Percentiles rank a stretch among this genome's conserved stretches.
These are phyloP conservation scores for Closterium sp. DNA, from an alignment of 139 green algal species.

Conservation along the genomic window DNA sequence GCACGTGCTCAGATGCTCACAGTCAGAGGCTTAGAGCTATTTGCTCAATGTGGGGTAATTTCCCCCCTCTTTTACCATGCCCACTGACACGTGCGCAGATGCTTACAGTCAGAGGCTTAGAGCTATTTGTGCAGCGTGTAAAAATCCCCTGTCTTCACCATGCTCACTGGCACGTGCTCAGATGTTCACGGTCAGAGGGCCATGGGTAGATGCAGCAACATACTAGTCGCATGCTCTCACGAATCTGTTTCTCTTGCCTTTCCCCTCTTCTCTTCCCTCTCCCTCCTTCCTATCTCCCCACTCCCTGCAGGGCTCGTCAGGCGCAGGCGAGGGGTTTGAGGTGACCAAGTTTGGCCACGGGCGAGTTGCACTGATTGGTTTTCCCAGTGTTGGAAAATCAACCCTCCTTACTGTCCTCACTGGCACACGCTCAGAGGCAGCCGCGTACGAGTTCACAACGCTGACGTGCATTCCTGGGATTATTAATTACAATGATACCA, in stretches of 20 bases:
- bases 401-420: background rate
- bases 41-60: too few relatives aligned
- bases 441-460: slow-evolving; percentile 98
- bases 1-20: too few relatives aligned
- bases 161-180: background rate
- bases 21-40: too few relatives aligned
- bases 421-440: background rate
- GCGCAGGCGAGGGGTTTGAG: slow-evolving; percentile 89
- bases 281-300: background rate
- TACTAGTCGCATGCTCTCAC: too few relatives aligned
- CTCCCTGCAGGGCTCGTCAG: slow-evolving; percentile 18
- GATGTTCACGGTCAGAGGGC: too few relatives aligned
- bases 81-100: too few relatives aligned
- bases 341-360: slow-evolving; percentile 96
- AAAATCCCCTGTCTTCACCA: background rate
- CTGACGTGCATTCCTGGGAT: slow-evolving; percentile 96
- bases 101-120: too few relatives aligned
- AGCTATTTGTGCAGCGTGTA: too few relatives aligned
- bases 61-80: too few relatives aligned
- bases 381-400: slow-evolving; percentile 37
- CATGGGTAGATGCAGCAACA: too few relatives aligned
- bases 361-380: slow-evolving; percentile 89
- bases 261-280: background rate
- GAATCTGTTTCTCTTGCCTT: background rate
- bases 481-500: slow-evolving; percentile 99